phyloP scores from a whole-genome alignment of 2,329 filamentous ascomycete species.

The Botrytis medusae region DNA sequence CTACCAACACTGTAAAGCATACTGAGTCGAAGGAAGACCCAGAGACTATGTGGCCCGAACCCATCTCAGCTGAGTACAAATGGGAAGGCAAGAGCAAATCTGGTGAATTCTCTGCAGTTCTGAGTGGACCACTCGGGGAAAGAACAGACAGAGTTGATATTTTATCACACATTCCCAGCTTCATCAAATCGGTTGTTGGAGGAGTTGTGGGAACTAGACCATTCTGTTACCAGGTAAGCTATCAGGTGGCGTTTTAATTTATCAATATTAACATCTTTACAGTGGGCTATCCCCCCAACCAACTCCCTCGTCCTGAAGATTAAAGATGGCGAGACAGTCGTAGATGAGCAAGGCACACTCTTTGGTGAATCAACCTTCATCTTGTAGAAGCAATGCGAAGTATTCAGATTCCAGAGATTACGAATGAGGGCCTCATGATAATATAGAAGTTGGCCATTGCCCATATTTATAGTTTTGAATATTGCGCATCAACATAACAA shows the following conservation, averaged over 20 bases:
- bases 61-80: constrained; percentile 68
- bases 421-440: constrained; percentile 6
- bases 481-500: neutral
- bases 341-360: constrained; percentile 69
- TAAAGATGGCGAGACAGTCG: constrained; percentile 76
- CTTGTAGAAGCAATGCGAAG: constrained; percentile 48
- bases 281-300: constrained; percentile 67
- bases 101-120: constrained; percentile 67
- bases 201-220: constrained; percentile 91
- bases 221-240: constrained; percentile 88
- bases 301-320: constrained; percentile 72
- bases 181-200: constrained; percentile 91
- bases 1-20: constrained; percentile 67
- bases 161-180: constrained; percentile 93
- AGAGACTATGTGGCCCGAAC: constrained; percentile 87
- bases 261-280: constrained; percentile 31
- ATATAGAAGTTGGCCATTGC: constrained; percentile 16
- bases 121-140: constrained; percentile 68
- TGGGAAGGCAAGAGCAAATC: constrained; percentile 80
- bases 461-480: constrained; percentile 10
- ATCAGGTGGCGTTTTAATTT: neutral
- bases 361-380: constrained; percentile 96
- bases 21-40: constrained; percentile 67
- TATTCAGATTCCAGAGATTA: constrained; percentile 17
- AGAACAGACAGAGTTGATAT: constrained; percentile 85